A percentile compares a stretch with the other conserved stretches of the same genome.
phyloP scores from a whole-genome alignment of 202 grass and related monocot species.

The Hordeum pubiflorum region DNA sequence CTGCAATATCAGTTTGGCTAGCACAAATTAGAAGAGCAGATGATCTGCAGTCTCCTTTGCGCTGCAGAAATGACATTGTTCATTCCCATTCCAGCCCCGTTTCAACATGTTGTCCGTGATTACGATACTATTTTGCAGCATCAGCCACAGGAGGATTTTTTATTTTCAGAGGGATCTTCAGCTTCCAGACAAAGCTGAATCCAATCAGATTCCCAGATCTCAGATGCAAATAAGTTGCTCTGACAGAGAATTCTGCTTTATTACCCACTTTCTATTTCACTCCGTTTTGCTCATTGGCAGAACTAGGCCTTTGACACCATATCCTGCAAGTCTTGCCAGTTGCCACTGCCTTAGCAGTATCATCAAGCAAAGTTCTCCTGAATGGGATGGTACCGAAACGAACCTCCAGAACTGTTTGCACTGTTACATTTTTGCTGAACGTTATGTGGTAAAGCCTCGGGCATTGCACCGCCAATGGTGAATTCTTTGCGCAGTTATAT shows the following conservation, averaged over 20 bases:
- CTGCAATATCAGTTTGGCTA: not conserved
- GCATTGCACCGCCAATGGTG: not conserved
- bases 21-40: not conserved
- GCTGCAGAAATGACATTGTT: not conserved
- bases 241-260: not conserved
- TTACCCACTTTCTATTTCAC: not conserved
- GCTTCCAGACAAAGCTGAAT: not conserved
- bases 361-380: not conserved
- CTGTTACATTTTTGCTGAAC: not conserved
- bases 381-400: not conserved
- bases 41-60: not conserved
- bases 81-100: not conserved
- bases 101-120: not conserved
- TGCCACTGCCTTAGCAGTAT: not conserved
- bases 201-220: not conserved
- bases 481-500: not conserved
- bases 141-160: not conserved
- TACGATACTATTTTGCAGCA: not conserved
- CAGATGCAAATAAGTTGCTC: not conserved
- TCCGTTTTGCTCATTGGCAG: not conserved
- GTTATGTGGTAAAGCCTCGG: not conserved
- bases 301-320: too few species aligned
- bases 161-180: not conserved
- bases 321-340: too few species aligned
- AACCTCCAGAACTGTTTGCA: not conserved